Evolutionary conservation across 306 rosid genomes (phyloP).

Genomic region (Lablab purpureus): DNA sequence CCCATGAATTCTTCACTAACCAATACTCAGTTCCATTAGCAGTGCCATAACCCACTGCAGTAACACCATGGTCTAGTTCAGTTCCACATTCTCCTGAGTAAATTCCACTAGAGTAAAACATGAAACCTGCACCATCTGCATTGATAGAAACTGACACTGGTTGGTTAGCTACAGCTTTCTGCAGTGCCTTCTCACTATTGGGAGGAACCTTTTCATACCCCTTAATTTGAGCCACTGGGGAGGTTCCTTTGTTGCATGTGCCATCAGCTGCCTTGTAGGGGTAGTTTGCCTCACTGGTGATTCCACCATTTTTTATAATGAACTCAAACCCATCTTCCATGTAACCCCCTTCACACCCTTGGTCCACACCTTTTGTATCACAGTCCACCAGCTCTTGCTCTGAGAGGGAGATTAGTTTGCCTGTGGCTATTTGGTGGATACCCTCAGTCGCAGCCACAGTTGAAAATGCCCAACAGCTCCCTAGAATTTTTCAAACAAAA

Average conservation of each 20-base stretch:
- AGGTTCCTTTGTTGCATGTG: neutral
- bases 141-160: slow-evolving; percentile 51
- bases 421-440: slow-evolving; percentile 22
- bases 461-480: slow-evolving; percentile 38
- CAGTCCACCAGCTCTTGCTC: slow-evolving; percentile 23
- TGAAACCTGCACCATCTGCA: slow-evolving; percentile 36
- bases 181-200: slow-evolving; percentile 38
- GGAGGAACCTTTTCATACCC: slow-evolving; percentile 47
- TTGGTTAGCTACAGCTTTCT: slow-evolving; percentile 47
- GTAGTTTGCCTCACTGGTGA: slow-evolving; percentile 44
- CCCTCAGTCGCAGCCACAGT: slow-evolving; percentile 36
- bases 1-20: slow-evolving; percentile 54
- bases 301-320: slow-evolving; percentile 48
- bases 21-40: slow-evolving; percentile 49
- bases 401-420: slow-evolving; percentile 20
- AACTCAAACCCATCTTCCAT: slow-evolving; percentile 51
- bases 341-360: slow-evolving; percentile 46
- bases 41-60: slow-evolving; percentile 46
- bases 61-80: slow-evolving; percentile 52
- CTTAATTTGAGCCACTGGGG: slow-evolving; percentile 25
- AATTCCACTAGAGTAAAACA: slow-evolving; percentile 36
- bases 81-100: slow-evolving; percentile 48
- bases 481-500: slow-evolving; percentile 25
- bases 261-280: slow-evolving; percentile 51
- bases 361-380: neutral